A percentile compares a stretch with the other conserved stretches of the same genome.
These are phyloP conservation scores for Phaffomyces thermotolerans DNA, from an alignment of 805 yeast species.

Conservation along the genomic window DNA sequence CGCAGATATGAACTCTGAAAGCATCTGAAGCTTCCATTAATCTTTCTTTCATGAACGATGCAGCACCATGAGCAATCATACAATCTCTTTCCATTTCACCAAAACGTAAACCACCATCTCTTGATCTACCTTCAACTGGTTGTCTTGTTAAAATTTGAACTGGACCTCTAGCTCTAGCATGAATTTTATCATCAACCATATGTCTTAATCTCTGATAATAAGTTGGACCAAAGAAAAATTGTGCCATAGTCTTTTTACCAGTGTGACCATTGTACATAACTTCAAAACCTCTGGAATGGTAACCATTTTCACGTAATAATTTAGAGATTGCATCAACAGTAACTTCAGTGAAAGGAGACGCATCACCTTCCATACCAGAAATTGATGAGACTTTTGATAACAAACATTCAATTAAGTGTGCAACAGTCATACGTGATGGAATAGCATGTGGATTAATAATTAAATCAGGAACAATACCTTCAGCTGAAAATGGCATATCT, in stretches of 20 bases:
- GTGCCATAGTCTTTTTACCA: conserved; percentile 96
- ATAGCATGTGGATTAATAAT: conserved; percentile 98
- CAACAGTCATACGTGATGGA: conserved; percentile 99
- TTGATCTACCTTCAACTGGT: conserved; percentile 98
- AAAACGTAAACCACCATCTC: conserved; percentile 98
- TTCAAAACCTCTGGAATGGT: conserved; percentile 97
- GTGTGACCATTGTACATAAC: conserved; percentile 99
- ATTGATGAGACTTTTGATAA: conserved; percentile 90
- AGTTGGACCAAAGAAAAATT: conserved; percentile 98
- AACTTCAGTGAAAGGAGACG: conserved; percentile 97
- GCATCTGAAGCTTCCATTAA: conserved; percentile 99
- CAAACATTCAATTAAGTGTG: conserved; percentile 97
- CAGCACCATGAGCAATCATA: conserved; percentile 99
- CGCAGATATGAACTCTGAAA: conserved; percentile 96
- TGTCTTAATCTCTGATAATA: conserved; percentile 98
- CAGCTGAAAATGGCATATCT: conserved; percentile 96
- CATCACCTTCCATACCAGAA: conserved; percentile 97
- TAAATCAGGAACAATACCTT: conserved; percentile 95
- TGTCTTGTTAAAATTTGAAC: conserved; percentile 96
- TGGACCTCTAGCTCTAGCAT: conserved; percentile 98
- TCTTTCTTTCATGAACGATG: conserved; percentile 95
- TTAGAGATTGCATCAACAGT: conserved; percentile 96
- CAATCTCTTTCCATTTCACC: conserved; percentile 99
- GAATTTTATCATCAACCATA: conserved; percentile 99
- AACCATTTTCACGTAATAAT: conserved; percentile 89